Evolutionary conservation across 495 filamentous ascomycete genomes (phyloP), one percentile per base, ranked within the genome.

Genomic region (Xylaria bambusicola): DNA sequence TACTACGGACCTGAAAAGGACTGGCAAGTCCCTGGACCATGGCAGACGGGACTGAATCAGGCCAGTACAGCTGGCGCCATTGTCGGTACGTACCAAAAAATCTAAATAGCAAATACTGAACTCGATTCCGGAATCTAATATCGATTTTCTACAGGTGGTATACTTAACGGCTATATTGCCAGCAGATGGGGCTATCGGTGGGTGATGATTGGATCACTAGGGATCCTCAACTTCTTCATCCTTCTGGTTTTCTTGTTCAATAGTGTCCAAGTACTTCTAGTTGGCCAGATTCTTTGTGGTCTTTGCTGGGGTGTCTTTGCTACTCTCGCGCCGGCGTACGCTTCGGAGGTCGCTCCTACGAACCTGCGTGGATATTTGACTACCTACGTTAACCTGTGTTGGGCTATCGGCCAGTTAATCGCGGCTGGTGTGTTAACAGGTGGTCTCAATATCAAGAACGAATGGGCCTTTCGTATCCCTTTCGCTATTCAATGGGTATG

Each of bases 391-490:
- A 89, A 89, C 62, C 78, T 88, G 52, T 88, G 85, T 67, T 90
- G 86, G 86, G 83, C 80, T 24, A 74, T 89, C 12, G 87, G 87
- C 10, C 84, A 88, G 64, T 73, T 89, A 48, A 82, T 89, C 61
- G 82, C 81, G 15, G 70, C 83, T 8, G 87, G 85, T 45, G 84
- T 89, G 18, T 77, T 88, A 65, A 24, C 82, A 29, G 71, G 70
- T 31, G 74, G 82, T 9, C 57, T 73, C 12, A 74, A 78, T 53
- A 70, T 86, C 62, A 81, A 82, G 75, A 75, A 77, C 1, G 84
- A 89, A 69, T 89, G 87, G 88, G 82, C 87, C 64, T 91, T 85
- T 78, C 85, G 86, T 2, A 70, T 88, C 33, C 87, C 87, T 0
- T 77, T 90, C 65, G 80, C 80, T 18, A 48, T 84, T 27, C 83